phyloP scores from a whole-genome alignment of 768 basidiomycete genomes.

The Hemileccinum rubropunctum region DNA sequence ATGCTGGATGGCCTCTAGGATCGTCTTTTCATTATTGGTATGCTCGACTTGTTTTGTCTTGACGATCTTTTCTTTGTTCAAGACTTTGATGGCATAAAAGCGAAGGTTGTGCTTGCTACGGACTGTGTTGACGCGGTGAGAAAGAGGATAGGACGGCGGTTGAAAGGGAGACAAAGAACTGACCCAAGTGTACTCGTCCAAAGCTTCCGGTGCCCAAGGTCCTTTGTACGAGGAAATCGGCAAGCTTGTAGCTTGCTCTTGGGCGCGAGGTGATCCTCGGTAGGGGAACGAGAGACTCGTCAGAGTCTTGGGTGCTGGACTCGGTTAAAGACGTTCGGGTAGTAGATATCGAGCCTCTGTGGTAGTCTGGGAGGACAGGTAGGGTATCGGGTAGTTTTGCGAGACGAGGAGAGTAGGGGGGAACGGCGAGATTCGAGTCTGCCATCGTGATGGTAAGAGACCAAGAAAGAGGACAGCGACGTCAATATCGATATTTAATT shows the following conservation, averaged over 20 bases:
- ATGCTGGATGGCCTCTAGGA: conserved; percentile 83
- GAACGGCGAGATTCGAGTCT: conserved; percentile 6
- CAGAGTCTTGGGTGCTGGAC: conserved; percentile 42
- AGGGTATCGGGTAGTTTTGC: conserved; percentile 11
- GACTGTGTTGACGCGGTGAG: conserved; percentile 50
- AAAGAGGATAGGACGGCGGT: background rate
- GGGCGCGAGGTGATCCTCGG: conserved; percentile 43
- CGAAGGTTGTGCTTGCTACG: conserved; percentile 93
- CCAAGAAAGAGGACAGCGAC: conserved; percentile 10
- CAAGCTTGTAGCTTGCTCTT: conserved; percentile 66
- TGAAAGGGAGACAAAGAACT: conserved; percentile 4
- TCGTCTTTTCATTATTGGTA: conserved; percentile 90
- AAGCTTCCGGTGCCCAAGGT: conserved; percentile 95
- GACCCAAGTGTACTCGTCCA: conserved; percentile 91
- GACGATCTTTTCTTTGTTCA: conserved; percentile 91
- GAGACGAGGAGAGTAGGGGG: background rate
- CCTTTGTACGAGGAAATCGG: conserved; percentile 77
- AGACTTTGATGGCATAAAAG: conserved; percentile 93
- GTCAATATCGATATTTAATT: conserved; percentile 6
- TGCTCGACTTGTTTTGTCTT: conserved; percentile 95
- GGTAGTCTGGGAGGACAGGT: conserved; percentile 43
- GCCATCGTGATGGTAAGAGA: conserved; percentile 17
- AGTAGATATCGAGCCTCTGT: conserved; percentile 65
- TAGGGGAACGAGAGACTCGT: conserved; percentile 32
- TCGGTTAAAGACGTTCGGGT: conserved; percentile 59